These are phyloP conservation scores for Boletus sp. DNA, from an alignment of 1,284 basidiomycete species.

Conservation along the genomic window DNA sequence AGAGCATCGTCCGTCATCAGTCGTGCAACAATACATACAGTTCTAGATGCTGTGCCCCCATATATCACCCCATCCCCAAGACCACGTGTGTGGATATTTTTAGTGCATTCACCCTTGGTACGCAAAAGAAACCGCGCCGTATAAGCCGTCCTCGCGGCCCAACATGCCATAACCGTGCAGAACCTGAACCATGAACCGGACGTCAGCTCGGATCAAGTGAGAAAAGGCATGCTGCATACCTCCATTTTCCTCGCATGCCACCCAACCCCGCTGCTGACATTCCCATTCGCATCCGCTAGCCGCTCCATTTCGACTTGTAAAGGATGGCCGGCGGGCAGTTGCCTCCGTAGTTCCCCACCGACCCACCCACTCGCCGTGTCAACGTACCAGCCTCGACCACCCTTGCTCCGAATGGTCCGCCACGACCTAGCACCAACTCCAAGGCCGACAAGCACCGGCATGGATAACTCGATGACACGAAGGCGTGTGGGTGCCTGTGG, in stretches of 20 bases:
- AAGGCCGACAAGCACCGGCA: conserved; percentile 67
- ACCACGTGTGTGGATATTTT: background rate
- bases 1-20: background rate
- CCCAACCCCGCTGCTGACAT: conserved; percentile 85
- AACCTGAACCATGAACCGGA: conserved; percentile 41
- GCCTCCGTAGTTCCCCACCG: conserved; percentile 51
- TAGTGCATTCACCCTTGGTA: conserved; percentile 66
- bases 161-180: conserved; percentile 87
- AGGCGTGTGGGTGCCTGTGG: conserved; percentile 66
- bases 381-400: conserved; percentile 93
- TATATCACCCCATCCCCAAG: conserved; percentile 1
- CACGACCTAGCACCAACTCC: conserved; percentile 78
- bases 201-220: conserved; percentile 6
- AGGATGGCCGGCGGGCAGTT: conserved; percentile 60
- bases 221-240: conserved; percentile 44
- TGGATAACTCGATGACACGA: conserved; percentile 84
- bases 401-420: conserved; percentile 88
- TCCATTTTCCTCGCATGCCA: conserved; percentile 99
- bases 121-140: conserved; percentile 90
- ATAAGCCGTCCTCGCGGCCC: conserved; percentile 87
- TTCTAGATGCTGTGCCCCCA: background rate
- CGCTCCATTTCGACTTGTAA: conserved; percentile 65
- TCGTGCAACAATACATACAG: no score
- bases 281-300: conserved; percentile 80
- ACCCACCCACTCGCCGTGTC: conserved; percentile 85